Base-by-base conservation (phyloP, 441 rosid species). In the Bocquillonia castaneifolia region DNA sequence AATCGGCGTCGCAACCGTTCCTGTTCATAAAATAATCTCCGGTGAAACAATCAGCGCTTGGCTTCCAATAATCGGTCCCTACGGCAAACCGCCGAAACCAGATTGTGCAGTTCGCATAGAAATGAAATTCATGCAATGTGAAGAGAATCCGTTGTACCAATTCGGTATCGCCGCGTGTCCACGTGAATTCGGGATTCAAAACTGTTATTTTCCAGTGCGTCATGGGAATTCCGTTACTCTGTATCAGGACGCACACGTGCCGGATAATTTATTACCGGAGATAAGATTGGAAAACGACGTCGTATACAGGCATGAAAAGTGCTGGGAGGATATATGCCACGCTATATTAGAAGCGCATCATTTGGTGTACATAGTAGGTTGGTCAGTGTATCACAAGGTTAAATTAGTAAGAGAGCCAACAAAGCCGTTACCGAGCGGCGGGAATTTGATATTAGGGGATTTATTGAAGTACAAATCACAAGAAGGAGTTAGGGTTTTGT, bases 321-420 rank as follows among this genome's bases (percentile, higher is more conserved):
- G 97, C 70, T 91, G 97, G 96, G 97, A 91, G 75, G 97, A 91
- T 72, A 89, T 91, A 0, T 91, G 96, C 50, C 87, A 87, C 26
- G 86, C 97, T 1, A 86, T 91, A 48, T 61, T 84, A 57, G 96
- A 91, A 73, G 97, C 97, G 20, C 97, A 89, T 28, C 96, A 89
- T 69, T 17, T 91, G 84, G 87, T 91, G 50, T 91, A 91, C 44
- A 66, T 91, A 1, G 80, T 77, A 6, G 97, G 96, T 7, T 91
- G 97, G 96, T 91, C 97, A 20, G 26, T 91, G 23, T 91, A 69
- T 69, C 88, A 87, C 36, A 77, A 82, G 76, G 87, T 91, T 62
- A 87, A 77, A 80, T 76, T 91, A 13, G 83, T 91, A 0, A 80
- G 97, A 64, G 96, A 89, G 68, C 85, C 87, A 6, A 80, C 82